Evolutionary conservation across 768 basidiomycete species (phyloP), one percentile per base, ranked within the genome.

Genomic region (Phylloporus sp.): DNA sequence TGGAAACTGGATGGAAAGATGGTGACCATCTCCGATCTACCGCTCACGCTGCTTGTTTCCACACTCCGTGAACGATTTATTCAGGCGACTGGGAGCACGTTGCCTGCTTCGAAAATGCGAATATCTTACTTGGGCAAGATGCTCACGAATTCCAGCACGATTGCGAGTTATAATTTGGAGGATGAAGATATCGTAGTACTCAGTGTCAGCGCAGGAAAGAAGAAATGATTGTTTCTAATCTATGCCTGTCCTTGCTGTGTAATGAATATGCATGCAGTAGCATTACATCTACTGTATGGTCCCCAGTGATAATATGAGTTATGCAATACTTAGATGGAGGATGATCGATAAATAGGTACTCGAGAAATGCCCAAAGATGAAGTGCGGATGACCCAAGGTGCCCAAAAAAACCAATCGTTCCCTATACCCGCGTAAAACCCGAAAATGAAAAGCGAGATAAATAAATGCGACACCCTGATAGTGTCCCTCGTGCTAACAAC

Each of bases 11-110:
- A 95, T 62, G 95, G 94, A 0, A 78, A 76, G 47, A 72, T 83
- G 35, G 81, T 94, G 52, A 83, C 82, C 10, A 77, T 99, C 51
- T 79, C 83, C 1, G 92, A 97, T 51, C 71, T 97, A 28, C 89
- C 92, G 10, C 78, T 97, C 61, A 92, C 81, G 50, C 72, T 92
- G 40, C 73, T 95, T 40, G 88, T 97, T 52, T 91, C 91, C 7
- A 89, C 91, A 4, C 75, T 99, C 20, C 85, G 95, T 36, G 95
- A 97, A 67, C 85, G 92, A 48, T 90, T 97, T 50, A 72, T 88
- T 55, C 81, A 84, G 54, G 79, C 83, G 47, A 85, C 88, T 22
- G 90, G 86, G 50, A 90, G 87, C 63, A 76, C 80, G n/a, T 73
- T 95, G 28, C 78, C 91, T 10, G 82, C 86, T n/a, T 87, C 86